These are phyloP conservation scores for Macaranga tanarius DNA, from an alignment of 441 rosid species.

Conservation along the genomic window DNA sequence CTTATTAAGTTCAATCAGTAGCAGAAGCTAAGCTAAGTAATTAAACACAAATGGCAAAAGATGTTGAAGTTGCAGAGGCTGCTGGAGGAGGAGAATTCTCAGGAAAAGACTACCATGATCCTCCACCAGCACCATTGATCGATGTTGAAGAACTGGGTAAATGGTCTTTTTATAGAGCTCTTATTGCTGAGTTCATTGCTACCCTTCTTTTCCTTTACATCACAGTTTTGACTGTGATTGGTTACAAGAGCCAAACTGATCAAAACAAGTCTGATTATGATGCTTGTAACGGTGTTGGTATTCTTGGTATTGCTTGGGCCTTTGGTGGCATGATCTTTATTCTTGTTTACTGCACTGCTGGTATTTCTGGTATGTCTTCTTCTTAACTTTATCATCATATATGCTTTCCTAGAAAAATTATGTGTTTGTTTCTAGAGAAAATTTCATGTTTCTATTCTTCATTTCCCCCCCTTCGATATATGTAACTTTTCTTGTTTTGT, in stretches of 20 bases:
- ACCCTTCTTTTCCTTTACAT: slow-evolving; percentile 79
- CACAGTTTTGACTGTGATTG: slow-evolving; percentile 70
- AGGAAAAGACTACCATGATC: slow-evolving; percentile 75
- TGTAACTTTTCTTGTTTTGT: neutral
- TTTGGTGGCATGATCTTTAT: slow-evolving; percentile 91
- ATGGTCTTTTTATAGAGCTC: slow-evolving; percentile 86
- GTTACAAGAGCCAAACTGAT: slow-evolving; percentile 53
- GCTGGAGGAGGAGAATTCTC: slow-evolving; percentile 37
- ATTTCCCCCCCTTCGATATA: neutral
- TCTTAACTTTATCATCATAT: neutral
- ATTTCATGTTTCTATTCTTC: neutral
- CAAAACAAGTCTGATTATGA: slow-evolving; percentile 33
- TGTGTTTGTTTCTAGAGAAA: neutral
- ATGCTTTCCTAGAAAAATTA: neutral
- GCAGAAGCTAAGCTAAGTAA: no score
- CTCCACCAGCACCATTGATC: slow-evolving; percentile 71
- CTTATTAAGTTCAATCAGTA: neutral
- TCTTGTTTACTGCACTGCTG: slow-evolving; percentile 91
- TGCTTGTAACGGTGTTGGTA: slow-evolving; percentile 73
- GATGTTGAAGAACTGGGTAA: slow-evolving; percentile 48
- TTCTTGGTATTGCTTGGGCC: slow-evolving; percentile 92
- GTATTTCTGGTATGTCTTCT: slow-evolving; percentile 49
- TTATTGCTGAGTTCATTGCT: slow-evolving; percentile 78
- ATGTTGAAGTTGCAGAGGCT: slow-evolving; percentile 43
- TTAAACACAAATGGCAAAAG: slow-evolving; percentile 59